Percentiles rank a stretch among this genome's conserved stretches.
These are phyloP conservation scores for Histomonas meleagridis DNA, from an alignment of 208 protist genomes.

Conservation along the genomic window DNA sequence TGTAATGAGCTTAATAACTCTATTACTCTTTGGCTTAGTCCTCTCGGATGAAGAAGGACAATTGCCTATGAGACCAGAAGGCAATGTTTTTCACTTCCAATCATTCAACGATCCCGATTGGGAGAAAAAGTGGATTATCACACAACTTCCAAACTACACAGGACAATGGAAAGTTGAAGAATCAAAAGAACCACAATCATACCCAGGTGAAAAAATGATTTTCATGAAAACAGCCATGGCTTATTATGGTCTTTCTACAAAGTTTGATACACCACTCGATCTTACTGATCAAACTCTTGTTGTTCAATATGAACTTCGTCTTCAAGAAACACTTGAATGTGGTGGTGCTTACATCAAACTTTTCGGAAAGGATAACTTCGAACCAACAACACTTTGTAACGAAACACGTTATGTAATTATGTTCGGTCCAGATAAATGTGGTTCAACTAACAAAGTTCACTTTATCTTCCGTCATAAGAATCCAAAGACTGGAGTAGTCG, in stretches of 20 bases:
- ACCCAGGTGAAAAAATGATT: background rate
- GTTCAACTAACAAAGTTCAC: conserved; percentile 45
- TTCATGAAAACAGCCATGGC: background rate
- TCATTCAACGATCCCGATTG: background rate
- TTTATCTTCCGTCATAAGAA: conserved; percentile 49
- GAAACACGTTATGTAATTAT: conserved; percentile 50
- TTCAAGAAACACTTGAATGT: conserved; percentile 46
- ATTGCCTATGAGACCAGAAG: background rate
- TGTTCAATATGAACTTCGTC: conserved; percentile 47
- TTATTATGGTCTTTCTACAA: background rate
- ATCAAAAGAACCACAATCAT: background rate
- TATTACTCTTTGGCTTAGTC: background rate
- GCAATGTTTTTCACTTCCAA: background rate
- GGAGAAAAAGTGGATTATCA: background rate
- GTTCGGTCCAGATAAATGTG: conserved; percentile 56
- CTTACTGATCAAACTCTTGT: conserved; percentile 16
- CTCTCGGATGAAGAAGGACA: background rate
- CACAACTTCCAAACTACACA: background rate
- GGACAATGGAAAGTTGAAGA: conserved; percentile 30
- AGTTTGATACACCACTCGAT: conserved; percentile 25
- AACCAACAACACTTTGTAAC: background rate
- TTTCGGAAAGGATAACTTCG: background rate
- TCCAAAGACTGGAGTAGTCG: conserved; percentile 36
- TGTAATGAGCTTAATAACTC: background rate
- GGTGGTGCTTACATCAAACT: conserved; percentile 53